Base-by-base conservation (phyloP, 495 filamentous ascomycete species). In the Aspergillus indologenus region DNA sequence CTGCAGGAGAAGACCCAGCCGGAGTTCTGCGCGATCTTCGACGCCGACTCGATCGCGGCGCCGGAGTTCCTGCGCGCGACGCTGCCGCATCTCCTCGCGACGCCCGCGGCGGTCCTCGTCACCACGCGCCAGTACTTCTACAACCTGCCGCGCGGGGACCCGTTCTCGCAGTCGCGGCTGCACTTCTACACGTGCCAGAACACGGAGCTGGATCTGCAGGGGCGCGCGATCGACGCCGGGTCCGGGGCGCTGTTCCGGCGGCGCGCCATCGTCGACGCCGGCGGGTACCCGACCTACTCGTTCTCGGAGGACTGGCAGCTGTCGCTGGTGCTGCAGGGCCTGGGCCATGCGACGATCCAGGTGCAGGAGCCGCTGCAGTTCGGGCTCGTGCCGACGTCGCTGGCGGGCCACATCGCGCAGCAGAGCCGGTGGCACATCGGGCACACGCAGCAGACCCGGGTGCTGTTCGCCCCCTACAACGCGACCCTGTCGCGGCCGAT, bases 221-320 rank as follows among this genome's bases (percentile, higher is more conserved):
- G 63, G 1, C 31, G 40, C 7, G 69, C 69, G 1, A 64, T 73
- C 14, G 69, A 73, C 54, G 75, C 78, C 0, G 80, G 81, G 0
- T 83, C 81, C 0, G 82, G 82, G 12, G 80, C 75, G 20, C 69
- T 81, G 12, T 72, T 80, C 46, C 72, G 81, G 9, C 71, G 79
- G 3, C 52, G 66, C 9, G 68, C 74, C 3, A 70, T 84, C 7
- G 59, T 80, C 45, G 62, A 75, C 8, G 76, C 78, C 7, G 78
- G 77, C 12, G 73, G 78, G 4, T 83, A 79, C 59, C 81, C 82
- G 1, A 75, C 71, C 0, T 76, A 70, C 20, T 79, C 77, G 9
- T 72, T 82, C 44, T 75, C 75, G 5, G 82, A 85, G 58, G 82
- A 85, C 53, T 73, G 75, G 57, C 72, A 72, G 58, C 73, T 76